These are phyloP conservation scores for Boletus holoroseus DNA, from an alignment of 1,284 basidiomycete species.

Conservation along the genomic window DNA sequence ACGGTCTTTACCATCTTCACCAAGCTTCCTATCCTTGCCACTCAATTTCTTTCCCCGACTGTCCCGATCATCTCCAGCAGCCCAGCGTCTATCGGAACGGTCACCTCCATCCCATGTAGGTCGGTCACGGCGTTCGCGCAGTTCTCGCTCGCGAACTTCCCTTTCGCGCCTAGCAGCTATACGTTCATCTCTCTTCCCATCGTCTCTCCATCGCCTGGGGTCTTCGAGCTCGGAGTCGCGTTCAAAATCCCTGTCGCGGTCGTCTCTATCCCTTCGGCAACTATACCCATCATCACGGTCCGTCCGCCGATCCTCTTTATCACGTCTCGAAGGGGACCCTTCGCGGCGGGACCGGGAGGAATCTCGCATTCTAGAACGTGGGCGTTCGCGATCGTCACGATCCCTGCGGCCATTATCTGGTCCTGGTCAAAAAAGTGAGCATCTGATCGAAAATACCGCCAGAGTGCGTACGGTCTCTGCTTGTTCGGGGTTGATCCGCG, in stretches of 20 bases:
- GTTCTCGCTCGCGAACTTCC: conserved; percentile 34
- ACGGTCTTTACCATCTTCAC: conserved; percentile 52
- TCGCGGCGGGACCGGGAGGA: conserved; percentile 56
- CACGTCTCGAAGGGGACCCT: conserved; percentile 44
- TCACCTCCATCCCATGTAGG: conserved; percentile 39
- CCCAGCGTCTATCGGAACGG: conserved; percentile 50
- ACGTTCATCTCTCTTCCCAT: conserved; percentile 72
- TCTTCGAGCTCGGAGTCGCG: conserved; percentile 53
- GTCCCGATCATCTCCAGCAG: conserved; percentile 58
- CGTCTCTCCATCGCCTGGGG: conserved; percentile 67
- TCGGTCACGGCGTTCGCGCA: conserved; percentile 45
- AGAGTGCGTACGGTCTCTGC: conserved; percentile 52
- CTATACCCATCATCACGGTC: conserved; percentile 33
- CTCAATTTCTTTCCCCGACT: conserved; percentile 49
- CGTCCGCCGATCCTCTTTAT: conserved; percentile 37
- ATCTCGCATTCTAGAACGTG: conserved; percentile 57
- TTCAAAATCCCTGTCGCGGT: conserved; percentile 35
- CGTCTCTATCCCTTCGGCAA: conserved; percentile 33
- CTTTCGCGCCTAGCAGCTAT: conserved; percentile 54
- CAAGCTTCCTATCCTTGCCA: conserved; percentile 54
- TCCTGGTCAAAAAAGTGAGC: conserved; percentile 32
- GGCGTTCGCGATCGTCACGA: conserved; percentile 53
- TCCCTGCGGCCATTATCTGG: conserved; percentile 50
- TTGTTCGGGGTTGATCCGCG: conserved; percentile 45
- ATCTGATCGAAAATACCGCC: conserved; percentile 1